Percentiles rank a stretch among this genome's conserved stretches.
phyloP scores from a whole-genome alignment of 129 eudicot genomes.

The Tagetes erecta region DNA sequence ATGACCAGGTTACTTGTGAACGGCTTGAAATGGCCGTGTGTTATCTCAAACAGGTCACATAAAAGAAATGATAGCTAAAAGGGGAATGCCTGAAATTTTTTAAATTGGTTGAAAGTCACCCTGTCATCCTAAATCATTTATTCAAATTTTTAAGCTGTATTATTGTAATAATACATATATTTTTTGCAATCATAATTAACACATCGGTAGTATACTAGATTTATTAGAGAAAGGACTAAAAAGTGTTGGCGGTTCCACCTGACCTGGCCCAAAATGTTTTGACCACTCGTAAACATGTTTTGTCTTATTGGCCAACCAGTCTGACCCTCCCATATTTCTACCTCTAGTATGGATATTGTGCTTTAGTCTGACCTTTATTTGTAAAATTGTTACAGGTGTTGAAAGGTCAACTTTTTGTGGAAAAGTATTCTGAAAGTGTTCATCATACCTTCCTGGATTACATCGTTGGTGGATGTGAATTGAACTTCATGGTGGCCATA shows the following conservation, averaged over 20 bases:
- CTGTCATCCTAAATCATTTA: not conserved
- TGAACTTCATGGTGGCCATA: constrained; percentile 95
- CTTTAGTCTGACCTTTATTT: constrained; percentile 1
- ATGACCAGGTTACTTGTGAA: not conserved
- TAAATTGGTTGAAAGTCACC: constrained; percentile 1
- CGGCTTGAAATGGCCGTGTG: not conserved
- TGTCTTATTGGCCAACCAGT: not conserved
- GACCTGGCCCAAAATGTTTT: not conserved
- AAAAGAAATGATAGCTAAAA: not conserved
- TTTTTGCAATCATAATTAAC: not conserved
- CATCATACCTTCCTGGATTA: constrained; percentile 90
- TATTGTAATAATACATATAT: not conserved
- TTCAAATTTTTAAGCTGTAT: not conserved
- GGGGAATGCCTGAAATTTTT: not conserved
- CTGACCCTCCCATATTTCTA: not conserved
- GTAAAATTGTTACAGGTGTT: constrained; percentile 44
- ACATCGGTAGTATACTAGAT: not conserved
- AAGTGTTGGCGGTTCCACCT: not conserved
- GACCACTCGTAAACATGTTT: not conserved
- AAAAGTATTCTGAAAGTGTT: constrained; percentile 67
- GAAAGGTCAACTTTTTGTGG: constrained; percentile 82
- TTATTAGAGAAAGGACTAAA: not conserved
- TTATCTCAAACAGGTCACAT: constrained; percentile 8
- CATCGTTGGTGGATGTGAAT: constrained; percentile 80
- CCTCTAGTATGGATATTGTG: not conserved